Base-by-base conservation (phyloP, 108 stramenopile species). In the Cyclotella choctawhatcheeana region DNA sequence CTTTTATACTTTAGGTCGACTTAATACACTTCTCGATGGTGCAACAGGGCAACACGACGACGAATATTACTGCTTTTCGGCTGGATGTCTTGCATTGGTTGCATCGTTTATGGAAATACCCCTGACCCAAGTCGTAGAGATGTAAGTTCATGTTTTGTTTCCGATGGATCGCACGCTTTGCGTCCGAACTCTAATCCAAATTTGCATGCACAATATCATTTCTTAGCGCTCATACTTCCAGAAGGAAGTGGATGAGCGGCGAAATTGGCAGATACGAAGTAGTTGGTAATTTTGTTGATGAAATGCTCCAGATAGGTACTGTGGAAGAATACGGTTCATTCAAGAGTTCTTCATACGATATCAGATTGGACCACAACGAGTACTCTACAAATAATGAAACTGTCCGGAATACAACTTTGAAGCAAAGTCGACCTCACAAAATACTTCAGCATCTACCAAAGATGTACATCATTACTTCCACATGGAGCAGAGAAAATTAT, bases 1-100 rank as follows among this genome's bases (percentile, higher is more conserved):
- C 71, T 92, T 87, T 76, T 92, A 85, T 61, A 82, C 84, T 2
- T 45, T 92, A 45, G 91, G 91, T 48, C 79, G 84, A 43, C 58
- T 79, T 54, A 59, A 71, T 7, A 35, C 64, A 52, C 29, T 61
- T 40, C 10, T 5, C 13, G 13, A 24, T 21, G 21, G 44, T 22
- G 44, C 17, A 2, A 18, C 18, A 67, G 10, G 21, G 30, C 5
- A 45, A 37, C 6, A 12, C 17, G 14, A 37, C 13, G 37, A 76
- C 37, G 59, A 73, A 27, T 84, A 75, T 48, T 79, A 84, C 74
- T 92, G 90, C 61, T 92, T 86, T 62, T 86, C 85, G 13, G 83
- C 90, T 4, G 88, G 90, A 33, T 92, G 90, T 50, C 65, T 92
- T 17, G 90, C 84, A 3, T 80, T 87, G 13, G 76, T 86, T 2